These are phyloP conservation scores for Fremontodendron californicum DNA, from an alignment of 345 rosid species.

Conservation along the genomic window DNA sequence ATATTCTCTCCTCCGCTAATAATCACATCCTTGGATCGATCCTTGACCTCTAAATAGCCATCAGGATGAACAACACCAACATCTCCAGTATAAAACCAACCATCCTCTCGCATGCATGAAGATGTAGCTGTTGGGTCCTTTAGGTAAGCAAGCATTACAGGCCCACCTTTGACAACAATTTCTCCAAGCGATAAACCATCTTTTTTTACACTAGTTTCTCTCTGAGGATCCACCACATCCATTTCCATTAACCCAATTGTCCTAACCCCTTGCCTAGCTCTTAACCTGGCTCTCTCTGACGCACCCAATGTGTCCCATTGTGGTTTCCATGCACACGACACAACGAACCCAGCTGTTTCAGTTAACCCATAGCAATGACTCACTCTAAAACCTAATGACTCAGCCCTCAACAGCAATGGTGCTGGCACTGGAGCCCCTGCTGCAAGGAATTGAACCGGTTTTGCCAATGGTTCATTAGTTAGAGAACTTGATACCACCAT, in stretches of 20 bases:
- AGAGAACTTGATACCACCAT: not conserved
- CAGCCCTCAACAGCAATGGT: not conserved
- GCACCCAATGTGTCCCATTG: conserved; percentile 46
- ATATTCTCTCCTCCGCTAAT: not conserved
- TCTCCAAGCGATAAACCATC: conserved; percentile 66
- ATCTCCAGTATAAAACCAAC: conserved; percentile 35
- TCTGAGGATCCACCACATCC: conserved; percentile 50
- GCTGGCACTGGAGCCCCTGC: not conserved
- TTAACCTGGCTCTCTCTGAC: conserved; percentile 35
- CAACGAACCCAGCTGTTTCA: conserved; percentile 59
- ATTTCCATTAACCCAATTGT: conserved; percentile 51
- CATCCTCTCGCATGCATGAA: conserved; percentile 33
- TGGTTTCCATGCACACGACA: conserved; percentile 63
- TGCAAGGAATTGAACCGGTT: not conserved
- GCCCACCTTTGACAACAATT: conserved; percentile 57
- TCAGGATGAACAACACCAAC: conserved; percentile 38
- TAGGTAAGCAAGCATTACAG: conserved; percentile 65
- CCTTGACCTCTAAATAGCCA: conserved; percentile 39
- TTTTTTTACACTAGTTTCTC: conserved; percentile 44
- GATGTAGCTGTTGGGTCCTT: conserved; percentile 44
- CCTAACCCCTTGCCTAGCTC: conserved; percentile 58
- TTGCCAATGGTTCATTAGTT: not conserved
- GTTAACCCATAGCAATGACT: conserved; percentile 45
- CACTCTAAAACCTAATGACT: not conserved
- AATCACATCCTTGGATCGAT: conserved; percentile 20